phyloP scores from a whole-genome alignment of 2,329 filamentous ascomycete genomes.

The Daldinia sp. region DNA sequence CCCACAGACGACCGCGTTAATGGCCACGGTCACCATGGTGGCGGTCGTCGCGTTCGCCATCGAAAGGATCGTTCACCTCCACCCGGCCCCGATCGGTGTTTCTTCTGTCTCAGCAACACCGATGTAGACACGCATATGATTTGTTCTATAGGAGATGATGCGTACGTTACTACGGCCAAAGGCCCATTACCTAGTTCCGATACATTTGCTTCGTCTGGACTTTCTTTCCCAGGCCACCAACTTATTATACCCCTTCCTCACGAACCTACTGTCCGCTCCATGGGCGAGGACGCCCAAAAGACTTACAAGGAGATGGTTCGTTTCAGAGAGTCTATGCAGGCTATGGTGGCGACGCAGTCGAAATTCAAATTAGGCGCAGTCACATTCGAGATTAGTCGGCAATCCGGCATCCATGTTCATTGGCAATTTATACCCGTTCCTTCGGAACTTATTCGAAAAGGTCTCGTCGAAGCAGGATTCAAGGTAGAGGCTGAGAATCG shows the following conservation, averaged over 20 bases:
- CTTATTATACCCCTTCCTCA: constrained; percentile 91
- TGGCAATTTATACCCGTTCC: constrained; percentile 92
- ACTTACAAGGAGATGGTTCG: constrained; percentile 83
- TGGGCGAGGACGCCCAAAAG: constrained; percentile 67
- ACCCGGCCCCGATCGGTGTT: constrained; percentile 81
- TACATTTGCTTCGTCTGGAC: constrained; percentile 70
- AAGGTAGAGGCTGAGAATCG: constrained; percentile 85
- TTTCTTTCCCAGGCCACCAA: constrained; percentile 84
- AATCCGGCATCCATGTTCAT: constrained; percentile 83
- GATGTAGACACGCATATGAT: constrained; percentile 87
- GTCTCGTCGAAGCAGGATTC: constrained; percentile 87
- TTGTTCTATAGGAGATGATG: constrained; percentile 84
- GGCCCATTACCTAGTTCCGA: constrained; percentile 79
- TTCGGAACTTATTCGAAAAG: constrained; percentile 70
- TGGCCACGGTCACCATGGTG: constrained; percentile 54
- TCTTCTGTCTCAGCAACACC: constrained; percentile 93
- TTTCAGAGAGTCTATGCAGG: constrained; percentile 79
- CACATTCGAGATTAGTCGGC: constrained; percentile 90
- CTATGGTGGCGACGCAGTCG: constrained; percentile 71
- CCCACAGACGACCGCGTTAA: constrained; percentile 56
- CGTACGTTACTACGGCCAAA: constrained; percentile 91
- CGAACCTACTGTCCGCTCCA: constrained; percentile 74
- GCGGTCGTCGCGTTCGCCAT: constrained; percentile 55
- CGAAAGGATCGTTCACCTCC: constrained; percentile 61
- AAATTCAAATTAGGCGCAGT: constrained; percentile 76